Evolutionary conservation across 805 yeast species (phyloP), one percentile per base, ranked within the genome.

Genomic region (Metschnikowia gelsemii): DNA sequence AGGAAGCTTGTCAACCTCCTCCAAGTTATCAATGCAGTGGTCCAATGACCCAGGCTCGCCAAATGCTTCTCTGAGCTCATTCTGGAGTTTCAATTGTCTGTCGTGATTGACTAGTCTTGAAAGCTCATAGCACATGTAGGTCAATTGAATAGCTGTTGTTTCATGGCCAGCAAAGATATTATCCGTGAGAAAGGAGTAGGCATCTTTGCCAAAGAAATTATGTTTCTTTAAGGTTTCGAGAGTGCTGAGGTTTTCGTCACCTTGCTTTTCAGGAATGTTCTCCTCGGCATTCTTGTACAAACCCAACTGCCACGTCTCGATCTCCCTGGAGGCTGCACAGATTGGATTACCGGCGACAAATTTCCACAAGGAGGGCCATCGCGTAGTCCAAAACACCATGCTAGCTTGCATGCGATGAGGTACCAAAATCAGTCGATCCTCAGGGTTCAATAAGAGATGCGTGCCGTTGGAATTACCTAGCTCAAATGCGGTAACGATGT

Each of bases 151-250:
- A 19, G 51, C 53, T 8, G 59, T 82, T 4, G 90, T 83, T 54
- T 82, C 84, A 55, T 84, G 89, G 3, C 90, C 90, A 0, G 90
- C 90, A 33, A 84, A 82, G 27, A 82, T 70, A 56, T 83, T 87
- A 54, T 83, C 90, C 32, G 75, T 59, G 14, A 70, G 47, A 43
- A 68, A 65, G 0, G 72, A 59, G 50, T 68, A 69, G 2, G 74
- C 73, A 34, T 56, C 42, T 23, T 56, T 52, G 2, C 68, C 70
- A 5, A 36, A 40, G 22, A 61, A 47, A 1, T 72, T 72, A 37
- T 54, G 54, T 35, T 54, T 56, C 27, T 63, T 62, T 35, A 70
- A 54, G 4, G 65, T 52, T 42, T 65, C 66, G 27, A 70, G 54
- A 2, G 72, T 66, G 5, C 67, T 58, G 29, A 50, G 36, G 38